Percentiles rank a stretch among this genome's conserved stretches.
These are phyloP conservation scores for Sphaerosporella brunnea DNA, from an alignment of 495 filamentous ascomycete species.

Conservation along the genomic window DNA sequence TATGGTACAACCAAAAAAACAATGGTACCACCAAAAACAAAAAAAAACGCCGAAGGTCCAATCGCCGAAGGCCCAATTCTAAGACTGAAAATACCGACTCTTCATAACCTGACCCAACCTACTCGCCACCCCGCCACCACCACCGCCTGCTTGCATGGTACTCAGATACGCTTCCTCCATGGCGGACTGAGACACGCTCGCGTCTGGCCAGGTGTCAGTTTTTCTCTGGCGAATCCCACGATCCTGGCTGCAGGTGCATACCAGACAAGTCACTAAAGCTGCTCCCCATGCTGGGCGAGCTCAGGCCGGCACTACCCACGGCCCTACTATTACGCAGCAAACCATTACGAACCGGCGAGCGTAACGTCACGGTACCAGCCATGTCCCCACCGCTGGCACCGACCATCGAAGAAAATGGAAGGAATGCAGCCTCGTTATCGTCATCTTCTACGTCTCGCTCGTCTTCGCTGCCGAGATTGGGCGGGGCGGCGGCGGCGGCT, in stretches of 20 bases:
- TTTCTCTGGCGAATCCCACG: neutral
- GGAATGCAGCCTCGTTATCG: conserved; percentile 50
- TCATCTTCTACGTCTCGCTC: too few relatives aligned
- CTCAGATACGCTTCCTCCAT: conserved; percentile 86
- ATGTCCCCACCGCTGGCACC: neutral
- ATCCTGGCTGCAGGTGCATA: conserved; percentile 28
- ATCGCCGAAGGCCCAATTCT: too few relatives aligned
- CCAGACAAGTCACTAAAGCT: conserved; percentile 95
- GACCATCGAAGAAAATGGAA: conserved; percentile 38
- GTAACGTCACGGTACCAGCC: conserved; percentile 1
- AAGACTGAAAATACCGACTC: conserved; percentile 23
- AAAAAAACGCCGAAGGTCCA: too few relatives aligned
- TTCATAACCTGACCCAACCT: conserved; percentile 46
- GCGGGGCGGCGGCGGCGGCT: too few relatives aligned
- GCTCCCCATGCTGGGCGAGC: conserved; percentile 86
- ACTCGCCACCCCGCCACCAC: conserved; percentile 50
- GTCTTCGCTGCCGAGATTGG: neutral
- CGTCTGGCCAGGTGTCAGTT: conserved; percentile 36
- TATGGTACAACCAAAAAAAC: too few relatives aligned
- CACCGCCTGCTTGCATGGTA: conserved; percentile 58
- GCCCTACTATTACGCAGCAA: neutral
- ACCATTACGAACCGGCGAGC: neutral
- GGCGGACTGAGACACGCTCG: conserved; percentile 83
- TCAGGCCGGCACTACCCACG: conserved; percentile 17
- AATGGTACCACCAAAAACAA: too few relatives aligned